Evolutionary conservation across 495 filamentous ascomycete genomes (phyloP), one percentile per base, ranked within the genome.

Genomic region (Rusavskia elegans): DNA sequence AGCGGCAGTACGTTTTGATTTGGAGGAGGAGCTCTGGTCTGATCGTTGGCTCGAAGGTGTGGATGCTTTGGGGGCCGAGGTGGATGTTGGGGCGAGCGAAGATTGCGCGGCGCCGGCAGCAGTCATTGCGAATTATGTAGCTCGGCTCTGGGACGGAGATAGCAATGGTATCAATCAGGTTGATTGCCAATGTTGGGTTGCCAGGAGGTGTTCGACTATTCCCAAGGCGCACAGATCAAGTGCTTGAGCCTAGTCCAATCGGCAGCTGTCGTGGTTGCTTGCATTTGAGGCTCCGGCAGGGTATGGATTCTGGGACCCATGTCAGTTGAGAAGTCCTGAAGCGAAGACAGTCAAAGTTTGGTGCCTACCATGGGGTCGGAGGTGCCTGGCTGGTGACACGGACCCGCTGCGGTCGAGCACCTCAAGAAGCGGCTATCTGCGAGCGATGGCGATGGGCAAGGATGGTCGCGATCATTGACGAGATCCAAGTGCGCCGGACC

Each of bases 11-110:
- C 35, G 51, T 41, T 46, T 55, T n/a, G 60, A 17, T 37, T 58
- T 54, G 19, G 61, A 57, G 39, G 56, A 50, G 17, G 56, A 16
- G 32, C 51, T 57, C 17, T 57, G 52, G 1, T 49, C 45, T 16
- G 57, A 59, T 8, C 37, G 52, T 37, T 59, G 56, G 17, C 48
- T 48, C 1, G 51, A 55, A 23, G 51, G 54, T 23, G 29, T 38
- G 7, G 50, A 44, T 13, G 45, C 36, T 30, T 53, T 45, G 25
- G 39, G 48, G 19, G 56, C 16, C 4, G 25, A 27, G 25, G 25
- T 27, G 21, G 53, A 29, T 41, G 49, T 36, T 23, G 42, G 48
- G 19, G 50, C 17, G 36, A 50, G 37, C 21, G 54, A 51, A 21
- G 51, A 48, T 20, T 49, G 50, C 23, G 52, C 53, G 16, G 40